Conservation (phyloP, 2,329 filamentous ascomycete genomes). For the Fusarium cicatricum region DNA sequence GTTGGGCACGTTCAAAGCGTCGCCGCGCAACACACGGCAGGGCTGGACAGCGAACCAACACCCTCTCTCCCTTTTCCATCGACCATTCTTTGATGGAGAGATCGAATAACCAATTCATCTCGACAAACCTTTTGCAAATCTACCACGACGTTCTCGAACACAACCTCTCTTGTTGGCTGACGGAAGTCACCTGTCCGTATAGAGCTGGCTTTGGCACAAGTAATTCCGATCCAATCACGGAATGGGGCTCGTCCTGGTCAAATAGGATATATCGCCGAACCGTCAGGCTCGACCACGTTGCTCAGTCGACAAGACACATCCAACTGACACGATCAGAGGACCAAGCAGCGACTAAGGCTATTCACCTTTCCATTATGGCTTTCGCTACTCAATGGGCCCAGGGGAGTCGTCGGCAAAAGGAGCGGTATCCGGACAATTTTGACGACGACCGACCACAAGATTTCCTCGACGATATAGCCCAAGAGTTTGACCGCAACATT, state of each 20-base stretch:
- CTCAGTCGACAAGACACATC: conserved; percentile 33
- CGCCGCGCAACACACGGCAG: conserved; percentile 25
- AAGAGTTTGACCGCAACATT: conserved; percentile 49
- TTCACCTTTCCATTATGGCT: conserved; percentile 38
- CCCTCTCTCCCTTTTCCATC: conserved; percentile 32
- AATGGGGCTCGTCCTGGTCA: conserved; percentile 39
- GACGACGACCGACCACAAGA: conserved; percentile 28
- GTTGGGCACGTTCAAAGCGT: conserved; percentile 18
- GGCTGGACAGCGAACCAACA: conserved; percentile 13
- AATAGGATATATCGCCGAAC: conserved; percentile 40
- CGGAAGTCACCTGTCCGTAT: conserved; percentile 38
- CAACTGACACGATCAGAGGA: conserved; percentile 29
- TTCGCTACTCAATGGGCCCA: conserved; percentile 41
- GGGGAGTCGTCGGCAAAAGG: conserved; percentile 39
- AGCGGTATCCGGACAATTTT: conserved; percentile 18
- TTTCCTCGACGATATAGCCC: conserved; percentile 33
- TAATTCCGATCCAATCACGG: conserved; percentile 7
- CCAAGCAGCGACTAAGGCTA: conserved; percentile 24
- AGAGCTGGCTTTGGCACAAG: conserved; percentile 21
- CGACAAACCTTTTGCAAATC: conserved; percentile 35
- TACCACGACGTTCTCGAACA: conserved; percentile 40
- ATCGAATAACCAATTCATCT: conserved; percentile 38
- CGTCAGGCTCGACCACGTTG: conserved; percentile 33
- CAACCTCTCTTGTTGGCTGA: conserved; percentile 39
- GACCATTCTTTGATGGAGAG: conserved; percentile 38